These are phyloP conservation scores for Xylaria venustula DNA, from an alignment of 495 filamentous ascomycete genomes.

Conservation along the genomic window DNA sequence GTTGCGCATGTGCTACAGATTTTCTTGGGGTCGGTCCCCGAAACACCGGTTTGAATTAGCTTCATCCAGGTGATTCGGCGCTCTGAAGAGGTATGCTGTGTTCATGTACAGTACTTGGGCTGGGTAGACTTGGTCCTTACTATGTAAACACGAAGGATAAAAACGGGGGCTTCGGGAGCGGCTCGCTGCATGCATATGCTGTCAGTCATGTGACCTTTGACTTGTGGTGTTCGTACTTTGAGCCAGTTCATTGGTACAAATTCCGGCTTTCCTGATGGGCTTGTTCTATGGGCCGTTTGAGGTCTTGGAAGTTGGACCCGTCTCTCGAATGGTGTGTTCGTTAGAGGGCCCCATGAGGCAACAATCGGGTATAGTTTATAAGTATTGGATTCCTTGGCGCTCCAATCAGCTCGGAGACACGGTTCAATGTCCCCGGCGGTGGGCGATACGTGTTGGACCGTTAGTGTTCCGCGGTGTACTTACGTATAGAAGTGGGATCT, in stretches of 20 bases:
- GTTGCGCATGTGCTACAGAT: neutral
- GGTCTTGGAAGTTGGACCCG: slow-evolving; percentile 1
- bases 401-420: neutral
- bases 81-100: neutral
- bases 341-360: slow-evolving; percentile 3
- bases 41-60: neutral
- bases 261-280: slow-evolving; percentile 10
- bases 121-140: neutral
- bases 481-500: too few species aligned
- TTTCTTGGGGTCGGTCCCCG: neutral
- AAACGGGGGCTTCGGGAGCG: slow-evolving; percentile 34
- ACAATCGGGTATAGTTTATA: slow-evolving; percentile 13
- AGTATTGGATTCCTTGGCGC: neutral
- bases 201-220: slow-evolving; percentile 28
- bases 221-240: neutral
- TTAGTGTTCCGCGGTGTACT: too few species aligned
- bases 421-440: neutral
- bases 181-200: slow-evolving; percentile 35
- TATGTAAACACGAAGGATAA: slow-evolving; percentile 13
- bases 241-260: slow-evolving; percentile 21
- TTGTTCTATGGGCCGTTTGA: neutral
- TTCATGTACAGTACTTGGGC: neutral
- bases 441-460: too few species aligned
- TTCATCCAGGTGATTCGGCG: neutral
- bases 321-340: neutral